Conservation (phyloP, 345 rosid genomes). For the Dimocarpus longan region DNA sequence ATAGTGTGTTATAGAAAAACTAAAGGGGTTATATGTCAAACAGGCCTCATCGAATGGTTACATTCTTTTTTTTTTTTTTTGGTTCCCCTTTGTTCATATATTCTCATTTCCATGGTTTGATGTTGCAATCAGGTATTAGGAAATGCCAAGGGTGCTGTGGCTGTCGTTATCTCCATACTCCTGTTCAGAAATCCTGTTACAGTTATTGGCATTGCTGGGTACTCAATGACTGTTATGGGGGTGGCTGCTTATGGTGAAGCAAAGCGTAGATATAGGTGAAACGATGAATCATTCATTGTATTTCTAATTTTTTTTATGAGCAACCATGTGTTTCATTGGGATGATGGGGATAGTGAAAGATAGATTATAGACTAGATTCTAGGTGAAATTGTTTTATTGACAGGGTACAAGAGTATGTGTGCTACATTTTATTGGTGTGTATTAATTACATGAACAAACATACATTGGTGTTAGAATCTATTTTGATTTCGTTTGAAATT, state of each 20-base stretch:
- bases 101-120: not conserved
- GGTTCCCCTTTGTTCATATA: not conserved
- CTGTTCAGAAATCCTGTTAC: slow-evolving; percentile 89
- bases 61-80: not conserved
- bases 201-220: slow-evolving; percentile 79
- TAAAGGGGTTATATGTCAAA: no score
- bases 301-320: not conserved
- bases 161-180: slow-evolving; percentile 81
- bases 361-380: slow-evolving; percentile 5
- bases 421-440: slow-evolving; percentile 7
- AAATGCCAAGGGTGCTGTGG: slow-evolving; percentile 95
- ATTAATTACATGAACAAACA: slow-evolving; percentile 14
- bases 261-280: slow-evolving; percentile 79
- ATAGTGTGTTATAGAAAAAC: no score
- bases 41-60: not conserved
- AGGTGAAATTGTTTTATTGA: slow-evolving; percentile 6
- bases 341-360: slow-evolving; percentile 3
- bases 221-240: slow-evolving; percentile 73
- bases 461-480: not conserved
- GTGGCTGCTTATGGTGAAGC: slow-evolving; percentile 91
- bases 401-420: not conserved
- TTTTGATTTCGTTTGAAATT: not conserved
- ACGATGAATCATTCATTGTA: slow-evolving; percentile 33
- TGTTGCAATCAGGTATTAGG: slow-evolving; percentile 71
- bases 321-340: not conserved